A percentile compares a stretch with the other conserved stretches of the same genome.
Conservation (phyloP, 2,329 filamentous ascomycete genomes). For the Pseudogymnoascus sp. region DNA sequence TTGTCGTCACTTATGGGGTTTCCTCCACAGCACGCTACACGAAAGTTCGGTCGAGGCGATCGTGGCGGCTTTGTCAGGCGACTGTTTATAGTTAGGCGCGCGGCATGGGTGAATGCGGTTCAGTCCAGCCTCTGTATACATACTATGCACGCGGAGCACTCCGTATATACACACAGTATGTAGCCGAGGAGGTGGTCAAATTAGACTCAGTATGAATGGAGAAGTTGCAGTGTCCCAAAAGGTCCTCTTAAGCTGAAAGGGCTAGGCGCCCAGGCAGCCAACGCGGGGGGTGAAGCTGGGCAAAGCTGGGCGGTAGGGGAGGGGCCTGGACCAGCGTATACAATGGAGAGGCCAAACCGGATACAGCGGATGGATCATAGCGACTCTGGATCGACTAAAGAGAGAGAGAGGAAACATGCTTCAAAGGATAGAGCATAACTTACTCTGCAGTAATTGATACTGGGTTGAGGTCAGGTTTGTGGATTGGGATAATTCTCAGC, state of each 20-base stretch:
- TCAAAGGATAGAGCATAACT: background rate
- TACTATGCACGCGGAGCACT: background rate
- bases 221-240: background rate
- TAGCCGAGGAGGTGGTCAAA: background rate
- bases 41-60: background rate
- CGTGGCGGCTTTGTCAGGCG: background rate
- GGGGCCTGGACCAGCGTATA: background rate
- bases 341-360: background rate
- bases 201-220: background rate
- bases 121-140: background rate
- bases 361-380: background rate
- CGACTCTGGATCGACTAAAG: background rate
- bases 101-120: background rate
- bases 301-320: background rate
- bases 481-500: background rate
- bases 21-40: background rate
- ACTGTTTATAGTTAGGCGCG: background rate
- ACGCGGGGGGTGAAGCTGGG: background rate
- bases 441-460: background rate
- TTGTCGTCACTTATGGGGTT: background rate
- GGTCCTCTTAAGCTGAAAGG: background rate
- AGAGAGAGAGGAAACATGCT: background rate
- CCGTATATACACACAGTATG: background rate
- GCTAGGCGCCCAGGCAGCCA: background rate
- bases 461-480: background rate